Evolutionary conservation across 768 basidiomycete species (phyloP), one percentile per base, ranked within the genome.

Genomic region (Mycena leptocephala): DNA sequence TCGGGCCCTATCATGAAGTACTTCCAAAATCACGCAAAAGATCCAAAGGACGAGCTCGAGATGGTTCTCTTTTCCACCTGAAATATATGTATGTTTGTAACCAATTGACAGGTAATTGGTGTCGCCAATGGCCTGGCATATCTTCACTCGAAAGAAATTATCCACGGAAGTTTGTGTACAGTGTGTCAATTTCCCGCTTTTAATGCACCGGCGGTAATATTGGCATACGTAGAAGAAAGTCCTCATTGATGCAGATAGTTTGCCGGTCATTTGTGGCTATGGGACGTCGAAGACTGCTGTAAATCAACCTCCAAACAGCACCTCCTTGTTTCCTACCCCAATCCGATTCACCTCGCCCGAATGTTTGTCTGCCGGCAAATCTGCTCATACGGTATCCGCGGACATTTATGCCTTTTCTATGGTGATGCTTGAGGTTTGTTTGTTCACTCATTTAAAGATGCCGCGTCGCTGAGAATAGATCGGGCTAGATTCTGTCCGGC

Each of bases 371-470:
- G 51, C 14, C 9, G 33, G 13, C 24, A 53, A 46, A 37, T 58
- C 53, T 28, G 30, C 33, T 22, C 32, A 58, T 8, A 75, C 65
- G 8, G 22, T 8, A 32, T 30, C 68, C 6, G 67, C 56, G 4
- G 77, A 78, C 51, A 66, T 78, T 30, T 78, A 78, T 58, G 18
- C 77, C 2, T 72, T 78, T 48, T 55, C 70, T 20, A 78, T 78
- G 77, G 55, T 76, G 18, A 48, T 55, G 6, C 74, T 78, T 11
- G 77, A 78, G 61, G 77, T 72, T 22, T 16, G 26, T 46, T 46
- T n/a, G n/a, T 28, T 6, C 28, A 8, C n/a, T 24, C 48, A 9
- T 20, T 7, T 9, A 9, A 20, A 22, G n/a, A n/a, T n/a, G n/a
- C 4, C 9, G 13, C 9, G 3, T 24, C 22, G 9, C 24, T 51